Conservation (phyloP, 805 yeast genomes). For the Huiozyma sinensis region DNA sequence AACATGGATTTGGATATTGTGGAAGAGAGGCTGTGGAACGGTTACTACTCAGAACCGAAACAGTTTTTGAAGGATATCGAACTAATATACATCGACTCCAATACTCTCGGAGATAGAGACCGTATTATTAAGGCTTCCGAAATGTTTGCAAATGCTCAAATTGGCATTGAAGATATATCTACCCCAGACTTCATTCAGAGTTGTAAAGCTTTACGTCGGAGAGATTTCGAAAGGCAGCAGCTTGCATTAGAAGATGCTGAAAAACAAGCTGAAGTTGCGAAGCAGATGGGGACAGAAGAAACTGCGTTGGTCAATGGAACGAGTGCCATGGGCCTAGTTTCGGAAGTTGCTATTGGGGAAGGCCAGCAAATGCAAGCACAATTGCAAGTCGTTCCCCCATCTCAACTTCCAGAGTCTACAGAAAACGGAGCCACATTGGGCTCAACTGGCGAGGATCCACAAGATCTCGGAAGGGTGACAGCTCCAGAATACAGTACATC, state of each 20-base stretch:
- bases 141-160: conserved; percentile 93
- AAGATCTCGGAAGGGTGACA: no score
- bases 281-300: not conserved
- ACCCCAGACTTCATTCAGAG: conserved; percentile 60
- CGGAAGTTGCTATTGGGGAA: conserved; percentile 14
- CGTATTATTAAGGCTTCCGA: conserved; percentile 74
- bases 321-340: not conserved
- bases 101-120: conserved; percentile 71
- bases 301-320: not conserved
- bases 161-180: conserved; percentile 84
- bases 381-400: not conserved
- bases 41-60: conserved; percentile 83
- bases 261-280: not conserved
- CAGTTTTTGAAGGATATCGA: conserved; percentile 81
- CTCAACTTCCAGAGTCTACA: no score
- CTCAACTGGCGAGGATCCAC: no score
- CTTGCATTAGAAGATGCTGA: conserved; percentile 25
- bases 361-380: conserved; percentile 20
- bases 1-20: conserved; percentile 92
- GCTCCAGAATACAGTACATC: no score
- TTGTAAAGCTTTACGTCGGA: conserved; percentile 58
- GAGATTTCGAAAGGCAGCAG: conserved; percentile 50
- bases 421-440: no score
- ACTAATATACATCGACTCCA: conserved; percentile 71
- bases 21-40: conserved; percentile 95